Evolutionary conservation across 768 basidiomycete species (phyloP), one percentile per base, ranked within the genome.

Genomic region (Peribolospora kevripleyi): DNA sequence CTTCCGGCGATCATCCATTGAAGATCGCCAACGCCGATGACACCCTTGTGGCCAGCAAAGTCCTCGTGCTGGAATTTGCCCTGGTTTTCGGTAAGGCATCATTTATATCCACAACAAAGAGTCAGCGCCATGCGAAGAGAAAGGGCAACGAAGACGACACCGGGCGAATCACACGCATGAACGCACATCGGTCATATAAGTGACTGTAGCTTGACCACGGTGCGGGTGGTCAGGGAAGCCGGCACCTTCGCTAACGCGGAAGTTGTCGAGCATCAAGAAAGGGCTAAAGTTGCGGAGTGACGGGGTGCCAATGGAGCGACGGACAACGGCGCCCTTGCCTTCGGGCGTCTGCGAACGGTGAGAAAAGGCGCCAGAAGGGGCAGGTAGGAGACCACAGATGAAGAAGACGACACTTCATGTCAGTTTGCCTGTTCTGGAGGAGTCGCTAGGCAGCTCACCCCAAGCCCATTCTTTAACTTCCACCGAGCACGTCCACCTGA

Each of bases 11-110:
- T 66, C 88, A 91, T 91, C 85, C 88, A 93, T 64, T 95, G 90
- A 2, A 93, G 80, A 51, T 87, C 91, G 3, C 90, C 90, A 7
- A 79, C 57, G 14, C 64, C 64, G 25, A 71, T 65, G 7, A 62
- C 66, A n/a, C 83, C 84, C 57, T 77, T 76, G 66, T 88, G 82
- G 1, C 84, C 90, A 2, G 78, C 79, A 36, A 84, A 90, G 65
- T 95, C 91, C 68, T 97, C 91, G 61, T 97, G 91, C 54, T 74
- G 72, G 61, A 80, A 81, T 37, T 76, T 71, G 5, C 80, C 77
- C 54, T 48, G 49, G n/a, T 38, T 4, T 42, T 43, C n/a, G 47
- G 25, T 25, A 48, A 54, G 37, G 41, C 11, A 42, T 40, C 52
- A 52, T 49, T 14, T 54, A 53, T 47, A 46, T 45, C 48, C 58